Conservation (phyloP, 2,329 filamentous ascomycete genomes). For the Colletotrichum brevisporum region DNA sequence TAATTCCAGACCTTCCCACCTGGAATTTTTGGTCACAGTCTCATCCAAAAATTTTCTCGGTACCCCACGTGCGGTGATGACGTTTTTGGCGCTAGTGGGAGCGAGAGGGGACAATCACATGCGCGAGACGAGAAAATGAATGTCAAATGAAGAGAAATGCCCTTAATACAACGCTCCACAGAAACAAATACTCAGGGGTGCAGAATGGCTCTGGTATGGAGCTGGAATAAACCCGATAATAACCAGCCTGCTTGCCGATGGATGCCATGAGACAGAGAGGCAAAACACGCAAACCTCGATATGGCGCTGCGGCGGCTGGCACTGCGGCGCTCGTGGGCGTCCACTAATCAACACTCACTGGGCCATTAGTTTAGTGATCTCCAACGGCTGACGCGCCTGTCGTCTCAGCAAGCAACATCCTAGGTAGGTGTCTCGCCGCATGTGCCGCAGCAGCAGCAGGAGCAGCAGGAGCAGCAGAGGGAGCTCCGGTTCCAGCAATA, state of each 20-base stretch:
- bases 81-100: constrained; percentile 24
- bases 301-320: no score
- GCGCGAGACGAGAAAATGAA: constrained; percentile 14
- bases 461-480: background rate
- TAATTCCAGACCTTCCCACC: constrained; percentile 7
- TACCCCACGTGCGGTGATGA: constrained; percentile 32
- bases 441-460: background rate
- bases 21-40: constrained; percentile 15
- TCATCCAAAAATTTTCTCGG: background rate
- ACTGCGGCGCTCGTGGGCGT: no score
- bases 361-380: background rate
- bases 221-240: no score
- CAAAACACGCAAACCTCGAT: no score
- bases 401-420: constrained; percentile 20
- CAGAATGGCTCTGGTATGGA: no score
- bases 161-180: no score
- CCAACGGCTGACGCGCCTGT: constrained; percentile 27
- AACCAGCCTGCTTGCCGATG: no score
- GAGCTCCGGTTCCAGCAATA: constrained; percentile 10
- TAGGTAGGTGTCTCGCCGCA: constrained; percentile 4
- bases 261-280: no score
- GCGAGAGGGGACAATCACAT: constrained; percentile 26
- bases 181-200: no score
- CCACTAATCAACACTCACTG: no score
- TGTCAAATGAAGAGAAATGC: background rate